Evolutionary conservation across 2,329 filamentous ascomycete genomes (phyloP), one percentile per base, ranked within the genome.

Genomic region (Hymenoscyphus occultus): DNA sequence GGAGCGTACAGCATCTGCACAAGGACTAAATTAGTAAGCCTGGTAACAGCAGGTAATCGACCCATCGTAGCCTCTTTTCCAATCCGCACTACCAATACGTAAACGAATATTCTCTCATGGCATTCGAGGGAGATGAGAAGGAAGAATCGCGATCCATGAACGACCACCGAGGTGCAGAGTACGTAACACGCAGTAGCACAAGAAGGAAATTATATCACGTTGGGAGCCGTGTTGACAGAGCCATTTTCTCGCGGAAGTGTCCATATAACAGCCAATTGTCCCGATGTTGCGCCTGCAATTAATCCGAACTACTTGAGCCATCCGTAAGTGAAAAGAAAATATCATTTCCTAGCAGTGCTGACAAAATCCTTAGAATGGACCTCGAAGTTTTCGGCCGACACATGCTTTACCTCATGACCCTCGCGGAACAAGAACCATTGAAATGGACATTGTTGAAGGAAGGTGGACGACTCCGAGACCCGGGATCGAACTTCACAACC

Each of bases 241-340:
- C 40, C 59, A 12, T 16, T 61, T 14, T 56, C 60, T 22, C 42
- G 60, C 14, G 60, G 66, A 62, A 60, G 67, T 65, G 40, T 56
- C 51, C 14, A 56, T 64, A 39, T 54, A 22, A 51, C 61, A 28
- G 65, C 61, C 19, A 9, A 45, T 2, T 19, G 9, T 5, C 40
- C 45, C 16, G 22, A 35, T 16, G 32, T 31, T 14, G n/a, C 16
- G 12, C 22, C 40, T 9, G 10, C 13, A 22, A 59, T 58, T 14
- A 39, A 63, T 39, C 22, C 39, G 19, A 40, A 48, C 19, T 61
- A 54, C 60, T 14, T 61, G 2, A 35, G 28, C 28, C 60, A 61
- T 32, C 60, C 60, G 5, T n/a, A 28, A 28, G 28, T 28, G 3
- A 28, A 28, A 28, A 3, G 3, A 28, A 28, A 3, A 28, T 28